Conservation (phyloP, 2,329 filamentous ascomycete species). For the Colletotrichum lindemuthianum region DNA sequence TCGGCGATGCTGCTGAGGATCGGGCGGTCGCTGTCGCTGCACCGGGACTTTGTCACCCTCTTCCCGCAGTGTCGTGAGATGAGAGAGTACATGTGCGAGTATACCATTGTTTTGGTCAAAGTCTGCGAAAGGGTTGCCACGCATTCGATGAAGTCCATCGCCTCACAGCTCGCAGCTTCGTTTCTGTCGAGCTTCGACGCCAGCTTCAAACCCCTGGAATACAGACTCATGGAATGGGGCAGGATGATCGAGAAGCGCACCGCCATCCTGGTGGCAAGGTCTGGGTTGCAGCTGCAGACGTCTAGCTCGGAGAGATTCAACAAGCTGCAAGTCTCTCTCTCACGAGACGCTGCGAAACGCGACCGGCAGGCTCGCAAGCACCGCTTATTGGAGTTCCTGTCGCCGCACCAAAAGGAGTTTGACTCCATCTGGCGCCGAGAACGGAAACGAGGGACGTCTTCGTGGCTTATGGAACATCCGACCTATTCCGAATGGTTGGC, state of each 20-base stretch:
- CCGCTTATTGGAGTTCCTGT: background rate
- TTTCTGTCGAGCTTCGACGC: background rate
- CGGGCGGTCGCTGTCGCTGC: background rate
- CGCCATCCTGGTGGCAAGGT: background rate
- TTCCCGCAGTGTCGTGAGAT: background rate
- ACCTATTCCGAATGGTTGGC: background rate
- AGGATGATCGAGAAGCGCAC: conserved; percentile 5
- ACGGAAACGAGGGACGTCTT: conserved; percentile 1
- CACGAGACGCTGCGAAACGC: background rate
- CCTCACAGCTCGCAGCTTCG: background rate
- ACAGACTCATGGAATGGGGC: background rate
- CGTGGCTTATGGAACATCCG: background rate
- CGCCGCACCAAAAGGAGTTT: conserved; percentile 2
- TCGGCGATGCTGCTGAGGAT: conserved; percentile 2
- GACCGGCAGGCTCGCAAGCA: background rate
- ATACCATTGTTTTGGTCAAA: background rate
- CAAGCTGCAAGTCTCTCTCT: background rate
- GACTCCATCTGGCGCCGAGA: conserved; percentile 20
- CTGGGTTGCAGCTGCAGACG: background rate
- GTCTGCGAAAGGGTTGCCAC: background rate
- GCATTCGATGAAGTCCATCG: background rate
- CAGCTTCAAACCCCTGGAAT: background rate
- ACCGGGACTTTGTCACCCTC: conserved; percentile 1
- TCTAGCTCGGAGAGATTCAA: background rate
- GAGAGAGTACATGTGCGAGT: background rate